Evolutionary conservation across 2,329 filamentous ascomycete species (phyloP), one percentile per base, ranked within the genome.

Genomic region (Hypoxylon sp.): DNA sequence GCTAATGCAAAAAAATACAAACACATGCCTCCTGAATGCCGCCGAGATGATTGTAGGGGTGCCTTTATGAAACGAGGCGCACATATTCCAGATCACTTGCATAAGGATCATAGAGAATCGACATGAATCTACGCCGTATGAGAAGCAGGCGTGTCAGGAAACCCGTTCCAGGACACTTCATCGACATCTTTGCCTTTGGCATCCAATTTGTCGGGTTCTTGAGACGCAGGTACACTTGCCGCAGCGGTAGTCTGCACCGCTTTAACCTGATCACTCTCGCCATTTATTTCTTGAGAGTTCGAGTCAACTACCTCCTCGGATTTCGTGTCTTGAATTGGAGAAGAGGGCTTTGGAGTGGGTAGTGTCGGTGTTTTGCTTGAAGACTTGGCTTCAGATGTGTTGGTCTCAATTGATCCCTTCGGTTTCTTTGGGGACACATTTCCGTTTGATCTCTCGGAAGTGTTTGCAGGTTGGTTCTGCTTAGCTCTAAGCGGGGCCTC

Each of bases 141-240:
- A 9, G 23, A 21, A 41, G 55, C 50, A 32, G 60, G 57, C 3
- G 59, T 32, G 67, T 82, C 79, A 21, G 80, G 74, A 59, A 82
- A 82, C 3, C 80, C 81, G 58, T 82, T 81, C 80, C 80, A 82
- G 7, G 81, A 81, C 68, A 80, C 60, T 34, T 74, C 78, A 21
- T 74, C 67, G 5, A 69, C 61, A 36, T 76, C 68, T 34, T 71
- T 75, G 58, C 45, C 68, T 51, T 53, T 45, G 11, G 21, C 17
- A 3, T 55, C 51, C 4, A 32, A 36, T 23, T 62, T 60, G 5
- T 55, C 10, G 3, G 67, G 63, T 45, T 72, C 66, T 53, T 72
- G 52, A 46, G 70, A 38, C 36, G 52, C 28, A 2, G 53, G 5
- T 45, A 32, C 14, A 14, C 25, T 36, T 23, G 57, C 48, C 28